Conservation (phyloP, 768 basidiomycete species). For the Naganishia onofrii region DNA sequence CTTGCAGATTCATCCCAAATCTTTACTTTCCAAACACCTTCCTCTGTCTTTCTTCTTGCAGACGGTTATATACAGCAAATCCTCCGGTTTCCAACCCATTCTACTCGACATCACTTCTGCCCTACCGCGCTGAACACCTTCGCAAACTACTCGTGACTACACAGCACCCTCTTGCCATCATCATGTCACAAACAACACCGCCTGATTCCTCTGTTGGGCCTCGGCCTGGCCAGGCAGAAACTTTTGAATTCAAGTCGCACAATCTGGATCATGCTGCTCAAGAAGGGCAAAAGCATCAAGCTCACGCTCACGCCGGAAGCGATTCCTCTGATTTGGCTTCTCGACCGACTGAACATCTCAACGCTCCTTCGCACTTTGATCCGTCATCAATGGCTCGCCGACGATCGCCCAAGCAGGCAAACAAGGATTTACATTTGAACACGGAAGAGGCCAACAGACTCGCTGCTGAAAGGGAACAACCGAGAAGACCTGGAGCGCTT, state of each 20-base stretch:
- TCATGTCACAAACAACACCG: slow-evolving; percentile 9
- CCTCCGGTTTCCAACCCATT: background rate
- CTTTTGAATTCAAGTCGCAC: slow-evolving; percentile 8
- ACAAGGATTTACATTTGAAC: slow-evolving; percentile 21
- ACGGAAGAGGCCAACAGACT: slow-evolving; percentile 19
- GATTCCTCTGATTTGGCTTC: slow-evolving; percentile 6
- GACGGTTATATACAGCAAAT: background rate
- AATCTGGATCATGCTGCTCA: background rate
- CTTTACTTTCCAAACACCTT: no score
- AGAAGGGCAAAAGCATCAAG: background rate
- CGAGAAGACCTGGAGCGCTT: slow-evolving; percentile 27
- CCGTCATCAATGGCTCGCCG: slow-evolving; percentile 17
- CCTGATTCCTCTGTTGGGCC: slow-evolving; percentile 6
- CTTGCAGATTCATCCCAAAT: no score
- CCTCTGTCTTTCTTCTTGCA: no score
- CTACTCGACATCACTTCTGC: background rate
- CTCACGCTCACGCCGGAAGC: background rate
- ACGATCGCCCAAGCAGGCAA: slow-evolving; percentile 18
- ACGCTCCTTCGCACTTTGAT: slow-evolving; percentile 17
- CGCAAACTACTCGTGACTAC: background rate
- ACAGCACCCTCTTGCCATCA: background rate
- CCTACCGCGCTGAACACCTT: background rate
- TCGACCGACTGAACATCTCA: slow-evolving; percentile 6
- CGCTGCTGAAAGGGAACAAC: slow-evolving; percentile 16
- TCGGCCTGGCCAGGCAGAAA: slow-evolving; percentile 2